phyloP scores from a whole-genome alignment of 2,329 filamentous ascomycete genomes.

The Bipolaris victoriae region DNA sequence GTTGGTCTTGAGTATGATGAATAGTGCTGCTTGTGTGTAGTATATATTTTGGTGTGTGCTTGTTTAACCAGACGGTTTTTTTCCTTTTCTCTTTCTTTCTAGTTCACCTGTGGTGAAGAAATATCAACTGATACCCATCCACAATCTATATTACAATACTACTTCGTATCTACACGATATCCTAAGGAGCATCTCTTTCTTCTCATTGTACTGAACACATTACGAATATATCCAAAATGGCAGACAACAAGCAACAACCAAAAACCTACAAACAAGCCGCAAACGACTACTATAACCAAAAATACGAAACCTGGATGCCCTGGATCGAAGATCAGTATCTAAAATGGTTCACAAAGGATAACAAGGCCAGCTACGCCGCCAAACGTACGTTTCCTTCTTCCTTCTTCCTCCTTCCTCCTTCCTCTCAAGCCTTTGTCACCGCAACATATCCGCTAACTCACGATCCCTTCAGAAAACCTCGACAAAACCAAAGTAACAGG shows the following conservation, averaged over 20 bases:
- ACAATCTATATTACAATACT: background rate
- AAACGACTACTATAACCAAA: slow-evolving; percentile 67
- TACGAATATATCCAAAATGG: slow-evolving; percentile 1
- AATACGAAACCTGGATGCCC: slow-evolving; percentile 77
- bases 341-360: slow-evolving; percentile 75
- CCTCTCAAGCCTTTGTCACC: too few relatives aligned
- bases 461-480: slow-evolving; percentile 61
- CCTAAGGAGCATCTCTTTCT: too few relatives aligned
- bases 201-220: background rate
- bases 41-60: background rate
- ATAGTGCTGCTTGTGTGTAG: background rate
- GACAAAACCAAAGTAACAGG: slow-evolving; percentile 73
- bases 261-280: slow-evolving; percentile 44
- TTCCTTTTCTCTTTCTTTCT: background rate
- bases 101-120: background rate
- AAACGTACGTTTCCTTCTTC: slow-evolving; percentile 61
- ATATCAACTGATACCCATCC: background rate
- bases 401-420: too few relatives aligned
- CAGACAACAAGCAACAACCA: slow-evolving; percentile 5
- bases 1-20: background rate
- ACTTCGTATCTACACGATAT: background rate
- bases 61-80: background rate
- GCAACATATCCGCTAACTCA: background rate
- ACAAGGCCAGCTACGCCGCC: slow-evolving; percentile 74
- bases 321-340: slow-evolving; percentile 78